phyloP scores from a whole-genome alignment of 352 stramenopile genomes.

The Pythium guiyangense region DNA sequence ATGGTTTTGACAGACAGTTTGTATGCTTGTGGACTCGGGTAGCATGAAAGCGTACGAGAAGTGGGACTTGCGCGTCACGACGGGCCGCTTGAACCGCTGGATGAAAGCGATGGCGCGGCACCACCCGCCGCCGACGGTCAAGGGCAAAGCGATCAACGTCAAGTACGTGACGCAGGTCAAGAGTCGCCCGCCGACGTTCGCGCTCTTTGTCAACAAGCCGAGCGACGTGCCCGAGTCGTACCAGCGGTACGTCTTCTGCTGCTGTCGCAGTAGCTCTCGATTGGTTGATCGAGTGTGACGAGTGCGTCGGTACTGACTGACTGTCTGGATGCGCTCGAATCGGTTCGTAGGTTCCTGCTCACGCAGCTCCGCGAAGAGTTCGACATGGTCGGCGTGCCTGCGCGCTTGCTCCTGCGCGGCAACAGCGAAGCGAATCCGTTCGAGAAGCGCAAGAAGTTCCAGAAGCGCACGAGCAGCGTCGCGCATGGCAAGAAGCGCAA shows the following conservation, averaged over 20 bases:
- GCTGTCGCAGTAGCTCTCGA: background rate
- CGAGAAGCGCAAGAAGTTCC: constrained; percentile 79
- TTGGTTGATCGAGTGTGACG: background rate
- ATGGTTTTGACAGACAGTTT: background rate
- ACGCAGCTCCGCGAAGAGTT: constrained; percentile 81
- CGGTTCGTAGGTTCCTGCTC: constrained; percentile 47
- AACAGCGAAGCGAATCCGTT: constrained; percentile 78
- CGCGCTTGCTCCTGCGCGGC: constrained; percentile 66
- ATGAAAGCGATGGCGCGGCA: constrained; percentile 81
- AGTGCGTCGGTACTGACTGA: background rate
- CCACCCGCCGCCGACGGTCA: constrained; percentile 74
- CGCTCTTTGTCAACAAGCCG: constrained; percentile 79
- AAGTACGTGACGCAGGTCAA: constrained; percentile 88
- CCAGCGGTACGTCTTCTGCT: constrained; percentile 34
- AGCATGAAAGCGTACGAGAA: constrained; percentile 76
- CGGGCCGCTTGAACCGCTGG: constrained; percentile 74
- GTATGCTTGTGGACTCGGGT: background rate
- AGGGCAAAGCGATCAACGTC: constrained; percentile 82
- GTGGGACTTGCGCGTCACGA: constrained; percentile 78
- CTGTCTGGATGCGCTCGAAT: background rate
- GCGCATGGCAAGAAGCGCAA: constrained; percentile 50
- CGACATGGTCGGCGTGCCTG: constrained; percentile 78
- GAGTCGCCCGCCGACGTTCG: constrained; percentile 74
- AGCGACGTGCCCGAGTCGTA: constrained; percentile 72
- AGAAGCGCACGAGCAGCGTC: constrained; percentile 68